phyloP scores from a whole-genome alignment of 169 alveolate species.

The Besnoitia besnoiti region DNA sequence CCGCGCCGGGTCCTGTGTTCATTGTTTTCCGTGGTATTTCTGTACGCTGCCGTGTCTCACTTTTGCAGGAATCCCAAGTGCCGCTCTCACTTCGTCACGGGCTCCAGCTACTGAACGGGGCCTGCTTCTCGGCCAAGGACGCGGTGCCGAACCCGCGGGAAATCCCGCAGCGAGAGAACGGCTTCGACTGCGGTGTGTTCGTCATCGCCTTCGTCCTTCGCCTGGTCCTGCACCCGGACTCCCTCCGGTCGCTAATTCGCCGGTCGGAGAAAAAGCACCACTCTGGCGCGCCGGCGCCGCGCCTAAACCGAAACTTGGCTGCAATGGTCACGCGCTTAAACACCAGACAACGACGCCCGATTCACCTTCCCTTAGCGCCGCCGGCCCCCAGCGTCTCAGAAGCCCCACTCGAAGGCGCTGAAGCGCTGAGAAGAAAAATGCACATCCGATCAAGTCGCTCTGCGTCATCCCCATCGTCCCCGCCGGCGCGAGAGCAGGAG shows the following conservation, averaged over 20 bases:
- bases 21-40: no score
- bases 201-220: slow-evolving; percentile 45
- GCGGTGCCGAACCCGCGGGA: slow-evolving; percentile 41
- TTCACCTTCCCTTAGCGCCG: no score
- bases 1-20: no score
- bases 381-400: no score
- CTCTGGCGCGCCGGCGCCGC: background rate
- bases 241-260: background rate
- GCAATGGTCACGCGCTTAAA: no score
- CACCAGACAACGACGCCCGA: no score
- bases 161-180: slow-evolving; percentile 62
- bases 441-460: no score
- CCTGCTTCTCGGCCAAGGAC: slow-evolving; percentile 61
- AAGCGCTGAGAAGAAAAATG: no score
- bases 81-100: background rate
- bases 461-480: background rate
- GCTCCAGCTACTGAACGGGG: slow-evolving; percentile 35
- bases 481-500: background rate
- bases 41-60: no score
- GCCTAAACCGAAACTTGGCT: no score
- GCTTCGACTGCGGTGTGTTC: slow-evolving; percentile 68
- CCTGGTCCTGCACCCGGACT: slow-evolving; percentile 17
- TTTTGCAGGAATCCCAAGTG: slow-evolving; percentile 59
- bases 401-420: no score
- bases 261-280: background rate